Conservation (phyloP, 208 protist genomes). For the Angomonas deanei region DNA sequence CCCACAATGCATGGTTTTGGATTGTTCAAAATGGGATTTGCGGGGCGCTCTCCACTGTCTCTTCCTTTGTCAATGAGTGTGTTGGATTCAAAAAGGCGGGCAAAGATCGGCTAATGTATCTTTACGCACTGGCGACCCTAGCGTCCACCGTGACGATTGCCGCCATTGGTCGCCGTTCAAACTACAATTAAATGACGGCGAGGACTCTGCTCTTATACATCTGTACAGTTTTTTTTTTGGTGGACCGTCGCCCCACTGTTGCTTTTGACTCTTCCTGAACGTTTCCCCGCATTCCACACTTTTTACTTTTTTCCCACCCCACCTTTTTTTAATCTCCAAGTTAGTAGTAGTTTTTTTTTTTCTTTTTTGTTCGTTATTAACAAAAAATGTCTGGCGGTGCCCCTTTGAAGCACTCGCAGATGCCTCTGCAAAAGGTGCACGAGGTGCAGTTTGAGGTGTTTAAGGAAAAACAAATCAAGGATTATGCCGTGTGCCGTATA, state of each 20-base stretch:
- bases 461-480: constrained; percentile 84
- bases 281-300: neutral
- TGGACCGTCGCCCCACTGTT: neutral
- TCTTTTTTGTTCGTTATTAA: neutral
- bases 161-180: constrained; percentile 25
- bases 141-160: constrained; percentile 23
- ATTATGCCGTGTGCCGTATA: constrained; percentile 78
- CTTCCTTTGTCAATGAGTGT: constrained; percentile 41
- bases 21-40: constrained; percentile 36
- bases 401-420: constrained; percentile 69
- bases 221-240: neutral
- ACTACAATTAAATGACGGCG: constrained; percentile 5
- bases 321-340: neutral
- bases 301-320: constrained; percentile 5
- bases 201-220: neutral
- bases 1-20: constrained; percentile 21
- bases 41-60: constrained; percentile 49
- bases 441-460: constrained; percentile 85
- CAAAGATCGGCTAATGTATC: constrained; percentile 17
- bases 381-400: constrained; percentile 72
- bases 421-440: constrained; percentile 68
- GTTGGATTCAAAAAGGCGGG: constrained; percentile 19
- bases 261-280: no score
- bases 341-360: constrained; percentile 11
- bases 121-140: constrained; percentile 30